Base-by-base conservation (phyloP, 2,329 filamentous ascomycete species). In the Paracoccidioides lutzii region DNA sequence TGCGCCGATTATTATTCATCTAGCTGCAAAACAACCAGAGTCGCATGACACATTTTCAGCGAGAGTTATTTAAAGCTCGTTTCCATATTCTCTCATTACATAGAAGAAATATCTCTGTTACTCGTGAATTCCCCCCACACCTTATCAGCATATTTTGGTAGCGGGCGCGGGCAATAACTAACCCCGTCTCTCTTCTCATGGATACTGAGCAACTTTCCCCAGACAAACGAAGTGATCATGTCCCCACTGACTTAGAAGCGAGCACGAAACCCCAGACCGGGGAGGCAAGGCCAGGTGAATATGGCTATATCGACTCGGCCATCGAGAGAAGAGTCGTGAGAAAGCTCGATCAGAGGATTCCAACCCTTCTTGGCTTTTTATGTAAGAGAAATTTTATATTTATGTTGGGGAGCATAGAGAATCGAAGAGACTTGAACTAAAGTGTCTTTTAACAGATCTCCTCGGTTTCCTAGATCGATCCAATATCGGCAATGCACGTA, bases 401-500 rank as follows among this genome's bases (percentile, higher is more conserved):
- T 10, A 7, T 50, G 9, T 28, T n/a, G 32, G 33, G 38, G 33
- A 4, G 15, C 8, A 4, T 5, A 15, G 10, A 22, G 40, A 38
- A 46, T 46, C 33, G 22, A 33, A 58, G 33, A 10, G 10, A 43
- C 33, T 7, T 10, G 30, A 44, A 8, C 53, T 38, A 51, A n/a
- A 48, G 58, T 38, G 38, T 54, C 43, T 41, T 51, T 41, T 30
- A 49, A 41, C 54, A 76, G 74, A 76, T 63, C 63, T 78, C 62
- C 64, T 78, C 12, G 67, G 73, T 5, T 75, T 76, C 55, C 66
- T 78, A 14, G 76, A 79, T 60, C 69, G 76, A 50, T 75, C 73
- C 37, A 80, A 80, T 58, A 40, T 55, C 49, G 76, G 77, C 53
- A 80, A 80, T 71, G 78, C 78, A 0, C 70, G 73, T 59, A 77